Evolutionary conservation across 1,284 basidiomycete species (phyloP), one percentile per base, ranked within the genome.

Genomic region (Cutaneotrichosporon sp.): DNA sequence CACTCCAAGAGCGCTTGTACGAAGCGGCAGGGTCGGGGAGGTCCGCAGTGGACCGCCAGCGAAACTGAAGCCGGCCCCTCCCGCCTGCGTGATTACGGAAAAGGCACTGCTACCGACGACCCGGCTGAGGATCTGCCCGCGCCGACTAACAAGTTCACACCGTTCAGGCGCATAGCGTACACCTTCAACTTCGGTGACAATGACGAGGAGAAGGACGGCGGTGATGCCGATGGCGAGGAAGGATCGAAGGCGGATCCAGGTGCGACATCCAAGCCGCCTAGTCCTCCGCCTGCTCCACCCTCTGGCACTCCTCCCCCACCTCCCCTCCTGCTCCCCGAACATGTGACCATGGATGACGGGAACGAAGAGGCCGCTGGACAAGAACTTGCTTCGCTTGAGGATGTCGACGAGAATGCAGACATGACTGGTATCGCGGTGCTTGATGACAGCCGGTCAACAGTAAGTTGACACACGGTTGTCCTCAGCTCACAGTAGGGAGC

Each of bases 361-460:
- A 64, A 61, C 21, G 62, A 65, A 32, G 63, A 40, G 6, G 70
- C 61, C 21, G 68, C 64, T 2, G 47, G n/a, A 13, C 8, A 40
- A n/a, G 57, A 58, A 21, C 14, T 13, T 38, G 32, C 32, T 13
- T 18, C 13, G 11, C 10, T 42, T 11, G 47, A 58, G 22, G 47
- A 58, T 4, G n/a, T 9, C 1, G 57, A 42, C 2, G 56, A 60
- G 52, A 59, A 59, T 21, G 56, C 22, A 4, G 62, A 59, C 53
- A 40, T 73, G 63, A 73, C 75, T 46, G 76, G 76, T 10, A 55
- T 78, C 18, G 70, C 73, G 59, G 66, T 76, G 32, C 61, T 78
- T 13, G 76, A 77, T 61, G 73, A 75, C 55, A 66, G 70, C 64
- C 63, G 69, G n/a, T 65, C 71, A 5, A 67, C 65, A 60, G 75